These are phyloP conservation scores for Colletotrichum tabaci DNA, from an alignment of 2,329 filamentous ascomycete species.

Conservation along the genomic window DNA sequence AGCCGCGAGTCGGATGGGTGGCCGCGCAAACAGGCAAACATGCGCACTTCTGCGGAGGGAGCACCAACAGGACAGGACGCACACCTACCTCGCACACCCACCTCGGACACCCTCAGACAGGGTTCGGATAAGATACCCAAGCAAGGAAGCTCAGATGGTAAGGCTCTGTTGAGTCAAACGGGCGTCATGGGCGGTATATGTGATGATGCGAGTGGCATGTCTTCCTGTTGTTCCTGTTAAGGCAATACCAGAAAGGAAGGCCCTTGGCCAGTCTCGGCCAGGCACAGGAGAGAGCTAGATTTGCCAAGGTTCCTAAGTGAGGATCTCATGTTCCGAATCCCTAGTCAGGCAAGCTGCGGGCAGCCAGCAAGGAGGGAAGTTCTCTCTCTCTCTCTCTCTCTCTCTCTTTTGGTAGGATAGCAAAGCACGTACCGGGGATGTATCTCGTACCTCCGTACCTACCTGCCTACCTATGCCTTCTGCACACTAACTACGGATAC, in stretches of 20 bases:
- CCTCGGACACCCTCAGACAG: background rate
- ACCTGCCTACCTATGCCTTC: too few species aligned
- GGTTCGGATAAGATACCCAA: background rate
- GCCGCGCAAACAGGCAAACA: background rate
- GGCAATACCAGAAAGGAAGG: background rate
- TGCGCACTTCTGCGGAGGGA: background rate
- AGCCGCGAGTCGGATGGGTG: background rate
- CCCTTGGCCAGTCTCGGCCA: background rate
- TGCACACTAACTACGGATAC: too few species aligned
- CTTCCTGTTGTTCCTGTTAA: background rate
- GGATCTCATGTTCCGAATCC: conserved; percentile 5
- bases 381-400: background rate
- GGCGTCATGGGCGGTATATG: background rate
- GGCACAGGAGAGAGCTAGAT: background rate
- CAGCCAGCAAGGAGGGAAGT: background rate
- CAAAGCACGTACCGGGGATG: background rate
- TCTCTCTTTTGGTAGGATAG: background rate
- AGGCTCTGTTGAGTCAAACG: background rate
- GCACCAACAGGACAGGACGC: too few species aligned
- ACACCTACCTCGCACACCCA: background rate
- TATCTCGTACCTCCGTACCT: conserved; percentile 2
- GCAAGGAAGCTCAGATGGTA: background rate
- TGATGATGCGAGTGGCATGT: background rate
- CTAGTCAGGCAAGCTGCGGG: conserved; percentile 8
- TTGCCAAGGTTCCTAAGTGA: background rate